Evolutionary conservation across 2,329 filamentous ascomycete species (phyloP).

Genomic region (Exophiala sp.): DNA sequence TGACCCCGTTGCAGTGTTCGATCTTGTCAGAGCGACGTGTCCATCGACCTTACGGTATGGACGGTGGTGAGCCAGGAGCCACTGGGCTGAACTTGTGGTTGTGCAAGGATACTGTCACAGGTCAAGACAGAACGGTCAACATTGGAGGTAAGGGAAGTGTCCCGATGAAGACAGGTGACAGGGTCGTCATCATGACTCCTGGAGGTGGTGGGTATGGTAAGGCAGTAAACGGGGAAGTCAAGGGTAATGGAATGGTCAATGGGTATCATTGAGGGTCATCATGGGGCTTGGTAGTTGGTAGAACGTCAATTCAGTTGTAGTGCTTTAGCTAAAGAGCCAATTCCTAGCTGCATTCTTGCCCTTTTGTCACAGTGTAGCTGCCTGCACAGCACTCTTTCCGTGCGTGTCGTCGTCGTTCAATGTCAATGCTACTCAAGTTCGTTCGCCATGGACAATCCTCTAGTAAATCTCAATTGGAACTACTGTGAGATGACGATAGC

Average conservation of each 20-base stretch:
- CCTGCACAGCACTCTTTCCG: no score
- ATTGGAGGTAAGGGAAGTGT: not conserved
- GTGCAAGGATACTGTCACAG: slow-evolving; percentile 9
- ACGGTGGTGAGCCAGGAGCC: slow-evolving; percentile 20
- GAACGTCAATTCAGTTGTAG: not conserved
- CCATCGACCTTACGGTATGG: slow-evolving; percentile 26
- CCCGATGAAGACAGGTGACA: slow-evolving; percentile 33
- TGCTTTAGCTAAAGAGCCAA: no score
- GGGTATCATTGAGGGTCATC: not conserved
- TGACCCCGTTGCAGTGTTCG: slow-evolving; percentile 67
- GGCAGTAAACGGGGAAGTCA: not conserved
- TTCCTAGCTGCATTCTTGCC: no score
- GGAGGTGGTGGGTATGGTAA: slow-evolving; percentile 12
- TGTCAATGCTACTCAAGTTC: no score
- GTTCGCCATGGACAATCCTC: no score
- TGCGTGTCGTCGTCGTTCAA: no score
- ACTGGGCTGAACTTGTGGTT: slow-evolving; percentile 24
- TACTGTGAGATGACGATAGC: no score
- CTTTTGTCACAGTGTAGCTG: no score
- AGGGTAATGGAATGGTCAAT: not conserved
- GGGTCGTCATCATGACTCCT: slow-evolving; percentile 32
- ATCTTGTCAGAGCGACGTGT: slow-evolving; percentile 25
- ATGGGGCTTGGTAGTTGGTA: not conserved
- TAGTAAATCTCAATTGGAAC: no score
- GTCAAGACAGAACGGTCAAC: not conserved